Evolutionary conservation across 345 rosid genomes (phyloP).

Genomic region (Euphorbia peplus): DNA sequence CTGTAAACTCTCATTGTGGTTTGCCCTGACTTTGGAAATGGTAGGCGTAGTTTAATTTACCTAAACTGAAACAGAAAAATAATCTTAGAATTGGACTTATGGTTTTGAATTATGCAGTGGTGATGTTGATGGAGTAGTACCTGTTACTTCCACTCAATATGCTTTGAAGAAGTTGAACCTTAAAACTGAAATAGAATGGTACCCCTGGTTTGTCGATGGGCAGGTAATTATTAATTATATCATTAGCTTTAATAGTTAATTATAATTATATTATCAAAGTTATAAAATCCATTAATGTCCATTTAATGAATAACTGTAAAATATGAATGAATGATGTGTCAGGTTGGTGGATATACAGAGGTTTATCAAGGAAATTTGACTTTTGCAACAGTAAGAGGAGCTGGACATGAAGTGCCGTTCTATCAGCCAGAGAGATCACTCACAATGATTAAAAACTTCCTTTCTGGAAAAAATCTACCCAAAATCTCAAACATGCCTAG

Average conservation of each 20-base stretch:
- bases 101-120: too few species aligned
- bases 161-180: slow-evolving; percentile 62
- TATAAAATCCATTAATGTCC: too few species aligned
- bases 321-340: neutral
- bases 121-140: slow-evolving; percentile 81
- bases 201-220: slow-evolving; percentile 60
- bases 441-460: slow-evolving; percentile 58
- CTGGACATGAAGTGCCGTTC: slow-evolving; percentile 88
- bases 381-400: slow-evolving; percentile 79
- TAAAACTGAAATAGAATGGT: slow-evolving; percentile 51
- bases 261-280: too few species aligned
- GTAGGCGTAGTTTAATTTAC: too few species aligned
- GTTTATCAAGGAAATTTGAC: slow-evolving; percentile 64
- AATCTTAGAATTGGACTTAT: too few species aligned
- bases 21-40: too few species aligned
- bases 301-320: too few species aligned
- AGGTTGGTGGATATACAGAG: slow-evolving; percentile 79
- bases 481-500: too few species aligned
- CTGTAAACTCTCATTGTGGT: too few species aligned
- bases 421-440: slow-evolving; percentile 76
- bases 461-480: slow-evolving; percentile 60
- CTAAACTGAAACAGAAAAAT: too few species aligned
- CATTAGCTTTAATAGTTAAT: too few species aligned
- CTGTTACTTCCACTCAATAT: slow-evolving; percentile 72
- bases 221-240: slow-evolving; percentile 59